Evolutionary conservation across 208 protist species (phyloP), one percentile per base, ranked within the genome.

Genomic region (Acanthamoeba royreba): DNA sequence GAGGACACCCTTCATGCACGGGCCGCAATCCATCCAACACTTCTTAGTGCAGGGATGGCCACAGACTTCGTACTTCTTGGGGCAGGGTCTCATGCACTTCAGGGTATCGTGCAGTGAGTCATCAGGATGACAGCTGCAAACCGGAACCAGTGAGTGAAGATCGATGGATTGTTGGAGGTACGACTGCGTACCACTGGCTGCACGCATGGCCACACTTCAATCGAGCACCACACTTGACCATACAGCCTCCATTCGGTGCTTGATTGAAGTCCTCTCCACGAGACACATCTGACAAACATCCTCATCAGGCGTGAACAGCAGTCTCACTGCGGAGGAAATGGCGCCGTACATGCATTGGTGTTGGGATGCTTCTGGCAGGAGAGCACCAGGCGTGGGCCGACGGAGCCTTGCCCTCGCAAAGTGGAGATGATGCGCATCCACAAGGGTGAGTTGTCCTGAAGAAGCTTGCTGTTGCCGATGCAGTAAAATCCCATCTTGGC

Each of bases 401-500:
- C 52, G 42, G 22, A 19, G 0, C 63, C 46, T 25, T 74, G 66
- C 1, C 19, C 22, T 33, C 43, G 58, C 81, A 28, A n/a, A 7
- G 79, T 66, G 49, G 33, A 58, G 11, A 63, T 1, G 19, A 40
- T 92, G 22, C 5, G 42, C 4, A 22, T n/a, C 88, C 88, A 92
- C 28, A 92, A 74, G 63, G 11, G 83, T 33, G 19, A 17, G 0
- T 15, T 93, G 52, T 58, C 72, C 53, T 45, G 35, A 7, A 92
- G 53, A 15, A 91, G 61, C 43, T 94, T n/a, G 17, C 25, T 2
- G 52, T 94, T 93, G 42, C 95, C 95, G 47, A 96, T 63, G 8
- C 95, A 89, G 46, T 86, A 96, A 55, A 96, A 79, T 2, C 58
- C 94, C 86, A 95, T 63, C 42, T 94, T 93, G 40, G 96, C 96